Conservation (phyloP, 176 grass and related monocot genomes). For the Thinopyrum elongatum region DNA sequence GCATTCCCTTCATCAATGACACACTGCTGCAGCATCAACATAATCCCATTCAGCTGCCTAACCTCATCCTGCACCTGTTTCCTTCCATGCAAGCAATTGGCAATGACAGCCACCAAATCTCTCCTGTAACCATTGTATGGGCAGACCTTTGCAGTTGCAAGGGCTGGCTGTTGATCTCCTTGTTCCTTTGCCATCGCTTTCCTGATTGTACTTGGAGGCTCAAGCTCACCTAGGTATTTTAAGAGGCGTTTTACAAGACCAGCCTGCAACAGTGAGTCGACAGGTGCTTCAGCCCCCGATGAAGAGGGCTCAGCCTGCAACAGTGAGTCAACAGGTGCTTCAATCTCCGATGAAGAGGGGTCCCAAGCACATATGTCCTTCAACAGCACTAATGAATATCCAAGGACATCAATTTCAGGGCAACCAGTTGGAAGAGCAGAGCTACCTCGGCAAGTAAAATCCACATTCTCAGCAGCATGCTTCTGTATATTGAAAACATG, state of each 20-base stretch:
- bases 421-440: constrained; percentile 59
- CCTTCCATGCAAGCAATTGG: constrained; percentile 67
- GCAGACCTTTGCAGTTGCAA: constrained; percentile 54
- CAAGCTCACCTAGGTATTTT: constrained; percentile 60
- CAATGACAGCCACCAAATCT: constrained; percentile 77
- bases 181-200: constrained; percentile 53
- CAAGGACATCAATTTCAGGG: constrained; percentile 65
- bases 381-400: constrained; percentile 72
- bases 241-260: constrained; percentile 64
- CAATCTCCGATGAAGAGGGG: constrained; percentile 28
- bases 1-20: constrained; percentile 88
- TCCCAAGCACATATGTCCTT: constrained; percentile 93
- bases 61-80: constrained; percentile 79
- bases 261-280: constrained; percentile 57
- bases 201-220: constrained; percentile 83
- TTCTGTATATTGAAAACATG: constrained; percentile 61
- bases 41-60: constrained; percentile 55
- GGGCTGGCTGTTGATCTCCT: constrained; percentile 23
- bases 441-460: constrained; percentile 51
- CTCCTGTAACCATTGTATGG: constrained; percentile 85
- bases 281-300: constrained; percentile 24
- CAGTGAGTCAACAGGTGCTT: not conserved
- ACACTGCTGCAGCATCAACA: constrained; percentile 83
- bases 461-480: constrained; percentile 44
- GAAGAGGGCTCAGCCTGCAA: constrained; percentile 33